Base-by-base conservation (phyloP, 306 rosid genomes). In the Malus sieversii region DNA sequence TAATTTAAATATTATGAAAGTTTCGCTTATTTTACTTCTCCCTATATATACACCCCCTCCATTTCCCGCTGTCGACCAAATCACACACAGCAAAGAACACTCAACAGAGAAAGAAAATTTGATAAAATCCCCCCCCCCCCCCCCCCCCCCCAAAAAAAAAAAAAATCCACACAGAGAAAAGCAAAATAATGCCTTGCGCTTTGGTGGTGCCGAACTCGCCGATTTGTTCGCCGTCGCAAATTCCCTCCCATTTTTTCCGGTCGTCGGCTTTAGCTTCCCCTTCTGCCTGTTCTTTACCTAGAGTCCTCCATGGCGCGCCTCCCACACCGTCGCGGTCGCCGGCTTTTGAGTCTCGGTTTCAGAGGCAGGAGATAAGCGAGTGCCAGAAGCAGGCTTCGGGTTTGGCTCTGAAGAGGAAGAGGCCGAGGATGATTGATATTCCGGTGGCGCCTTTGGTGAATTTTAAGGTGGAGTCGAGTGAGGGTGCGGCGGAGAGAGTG, bases 361-460 rank as follows among this genome's bases (percentile, higher is more conserved):
- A 66, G 46, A 51, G 61, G 58, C 75, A 35, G 1, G 81, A 61
- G 48, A 48, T 63, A 5, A 19, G 55, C 51, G 59, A 4, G 6
- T 32, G 33, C 71, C 27, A 30, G 61, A 73, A 32, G 61, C 69
- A 82, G 32, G 9, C 58, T 55, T 74, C 76, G 48, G 67, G 71
- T 15, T 53, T 70, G 55, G 70, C 77, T 78, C 55, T 82, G 69
- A 84, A 84, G 85, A 76, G 90, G 77, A 84, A 84, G 65, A 68
- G 88, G 78, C 90, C 90, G 55, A 67, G 82, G 61, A 84, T 70
- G 75, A 82, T 87, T 58, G 69, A 65, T 58, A 71, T 87, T 66
- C 83, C 82, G 51, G 42, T 60, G 19, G 57, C 73, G 59, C 55
- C 55, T 2, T 11, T 83, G 1, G 8, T 79, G 71, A 53, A 61